phyloP scores from a whole-genome alignment of 257 asterid species.

The Henckelia pumila region DNA sequence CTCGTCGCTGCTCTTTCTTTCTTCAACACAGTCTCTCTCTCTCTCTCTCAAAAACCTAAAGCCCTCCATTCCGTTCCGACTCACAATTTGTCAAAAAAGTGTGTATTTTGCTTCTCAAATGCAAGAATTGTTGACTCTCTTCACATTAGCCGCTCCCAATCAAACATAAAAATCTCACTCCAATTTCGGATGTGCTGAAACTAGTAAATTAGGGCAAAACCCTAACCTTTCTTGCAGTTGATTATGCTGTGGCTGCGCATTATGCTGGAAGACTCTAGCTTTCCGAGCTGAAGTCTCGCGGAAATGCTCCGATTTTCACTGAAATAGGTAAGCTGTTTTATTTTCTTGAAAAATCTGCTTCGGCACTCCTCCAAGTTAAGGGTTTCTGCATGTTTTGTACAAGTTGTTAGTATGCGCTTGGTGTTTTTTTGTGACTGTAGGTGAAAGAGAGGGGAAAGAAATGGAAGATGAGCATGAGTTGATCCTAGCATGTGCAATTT shows the following conservation, averaged over 20 bases:
- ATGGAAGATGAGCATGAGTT: conserved; percentile 75
- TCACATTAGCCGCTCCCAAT: conserved; percentile 32
- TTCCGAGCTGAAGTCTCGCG: conserved; percentile 30
- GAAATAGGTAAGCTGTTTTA: conserved; percentile 32
- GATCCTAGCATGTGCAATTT: conserved; percentile 80
- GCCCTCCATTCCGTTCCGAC: too few relatives aligned
- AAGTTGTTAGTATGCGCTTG: too few relatives aligned
- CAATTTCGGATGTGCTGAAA: conserved; percentile 30
- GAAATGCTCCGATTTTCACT: conserved; percentile 41
- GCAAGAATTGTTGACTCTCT: conserved; percentile 25
- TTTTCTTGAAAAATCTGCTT: conserved; percentile 17
- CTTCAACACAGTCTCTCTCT: conserved; percentile 37
- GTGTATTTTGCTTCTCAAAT: conserved; percentile 29
- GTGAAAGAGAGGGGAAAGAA: conserved; percentile 44
- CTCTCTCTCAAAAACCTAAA: conserved; percentile 38
- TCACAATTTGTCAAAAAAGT: conserved; percentile 17
- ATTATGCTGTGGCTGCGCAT: conserved; percentile 36
- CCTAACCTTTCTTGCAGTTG: conserved; percentile 36
- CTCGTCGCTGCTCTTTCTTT: conserved; percentile 48
- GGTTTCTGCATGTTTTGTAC: conserved; percentile 14
- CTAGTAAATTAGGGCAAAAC: conserved; percentile 42
- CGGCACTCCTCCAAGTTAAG: conserved; percentile 25
- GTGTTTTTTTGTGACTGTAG: conserved; percentile 21
- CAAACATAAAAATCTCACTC: conserved; percentile 19
- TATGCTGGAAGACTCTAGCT: conserved; percentile 27